Percentiles rank a stretch among this genome's conserved stretches.
phyloP scores from a whole-genome alignment of 306 rosid genomes.

The Cercis canadensis region DNA sequence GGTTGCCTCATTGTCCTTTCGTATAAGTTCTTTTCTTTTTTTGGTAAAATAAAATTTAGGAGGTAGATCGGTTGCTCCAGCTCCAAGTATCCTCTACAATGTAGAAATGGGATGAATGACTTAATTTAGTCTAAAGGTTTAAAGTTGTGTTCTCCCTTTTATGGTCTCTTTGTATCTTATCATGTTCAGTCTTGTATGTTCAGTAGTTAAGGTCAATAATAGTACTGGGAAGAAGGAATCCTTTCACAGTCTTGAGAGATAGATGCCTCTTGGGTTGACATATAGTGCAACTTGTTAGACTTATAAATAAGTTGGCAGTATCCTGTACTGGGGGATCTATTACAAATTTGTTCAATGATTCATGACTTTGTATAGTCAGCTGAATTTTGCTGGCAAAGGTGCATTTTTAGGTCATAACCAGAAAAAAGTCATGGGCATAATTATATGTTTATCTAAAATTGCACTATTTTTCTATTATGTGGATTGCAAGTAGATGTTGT shows the following conservation, averaged over 20 bases:
- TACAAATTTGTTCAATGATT: neutral
- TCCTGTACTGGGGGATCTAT: neutral
- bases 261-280: neutral
- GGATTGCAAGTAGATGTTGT: neutral
- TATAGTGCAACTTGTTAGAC: neutral
- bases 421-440: neutral
- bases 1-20: neutral
- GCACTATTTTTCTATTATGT: neutral
- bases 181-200: too few relatives aligned
- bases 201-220: neutral
- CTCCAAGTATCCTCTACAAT: too few relatives aligned
- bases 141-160: neutral
- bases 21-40: neutral
- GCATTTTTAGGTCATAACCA: neutral
- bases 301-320: neutral
- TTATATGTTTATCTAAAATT: neutral
- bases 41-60: too few relatives aligned
- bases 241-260: neutral
- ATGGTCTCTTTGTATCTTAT: neutral
- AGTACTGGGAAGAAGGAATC: too few relatives aligned
- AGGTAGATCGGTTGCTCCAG: too few relatives aligned
- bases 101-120: slow-evolving; percentile 1
- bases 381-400: neutral
- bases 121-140: neutral
- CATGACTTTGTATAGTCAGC: neutral